Conservation (phyloP, 139 green algal genomes). For the Choricystis sp. region DNA sequence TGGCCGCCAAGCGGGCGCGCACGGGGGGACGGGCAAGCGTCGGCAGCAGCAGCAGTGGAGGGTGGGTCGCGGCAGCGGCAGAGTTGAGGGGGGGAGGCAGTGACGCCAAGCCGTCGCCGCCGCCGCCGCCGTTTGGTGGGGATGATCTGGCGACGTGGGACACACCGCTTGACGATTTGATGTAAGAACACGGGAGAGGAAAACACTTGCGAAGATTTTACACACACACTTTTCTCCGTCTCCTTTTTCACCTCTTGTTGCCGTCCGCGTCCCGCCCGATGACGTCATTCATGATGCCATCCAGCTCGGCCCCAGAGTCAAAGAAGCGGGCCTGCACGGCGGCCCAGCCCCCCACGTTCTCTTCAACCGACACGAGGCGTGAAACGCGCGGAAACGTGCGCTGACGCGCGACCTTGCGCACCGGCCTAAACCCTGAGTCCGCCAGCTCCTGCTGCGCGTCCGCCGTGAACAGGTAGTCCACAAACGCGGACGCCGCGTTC, state of each 20-base stretch:
- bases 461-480: slow-evolving; percentile 47
- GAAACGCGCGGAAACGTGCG: slow-evolving; percentile 5
- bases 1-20: too few relatives aligned
- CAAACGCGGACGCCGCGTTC: slow-evolving; percentile 42
- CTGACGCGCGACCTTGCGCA: slow-evolving; percentile 12
- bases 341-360: not conserved
- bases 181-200: too few relatives aligned
- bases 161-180: too few relatives aligned
- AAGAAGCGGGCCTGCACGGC: not conserved
- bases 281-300: not conserved
- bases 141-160: too few relatives aligned
- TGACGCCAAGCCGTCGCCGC: too few relatives aligned
- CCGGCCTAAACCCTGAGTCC: slow-evolving; percentile 44
- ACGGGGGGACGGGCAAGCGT: too few relatives aligned
- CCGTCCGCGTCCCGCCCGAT: too few relatives aligned
- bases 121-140: too few relatives aligned
- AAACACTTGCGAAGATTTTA: too few relatives aligned
- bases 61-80: too few relatives aligned
- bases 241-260: slow-evolving; percentile 4
- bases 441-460: slow-evolving; percentile 56
- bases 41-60: too few relatives aligned
- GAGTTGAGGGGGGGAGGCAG: too few relatives aligned
- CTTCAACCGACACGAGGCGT: not conserved
- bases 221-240: not conserved
- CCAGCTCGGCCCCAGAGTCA: not conserved